Evolutionary conservation across 306 rosid genomes (phyloP), one percentile per base, ranked within the genome.

Genomic region (Lathyrus oleraceus): DNA sequence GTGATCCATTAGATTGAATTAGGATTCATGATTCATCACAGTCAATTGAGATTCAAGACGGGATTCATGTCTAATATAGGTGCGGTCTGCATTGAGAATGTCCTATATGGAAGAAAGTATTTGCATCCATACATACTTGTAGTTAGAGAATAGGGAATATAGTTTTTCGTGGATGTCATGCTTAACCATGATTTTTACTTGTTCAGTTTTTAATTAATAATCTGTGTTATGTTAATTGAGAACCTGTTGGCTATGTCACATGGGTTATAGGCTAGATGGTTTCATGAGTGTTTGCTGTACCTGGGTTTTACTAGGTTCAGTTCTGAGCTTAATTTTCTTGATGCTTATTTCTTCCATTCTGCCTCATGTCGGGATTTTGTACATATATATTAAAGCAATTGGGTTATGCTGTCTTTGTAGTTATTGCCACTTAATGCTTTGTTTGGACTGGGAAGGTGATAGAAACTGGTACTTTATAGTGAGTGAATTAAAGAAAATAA

Each of bases 391-490:
- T 9, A 9, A 44, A 10, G n/a, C 35, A 63, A n/a, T 30, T 30
- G 40, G 42, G 19, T 58, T 28, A 58, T 58, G 64, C 15, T 14
- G 64, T 58, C 39, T n/a, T 28, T 28, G 13, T 17, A 52, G 59
- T 52, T 20, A 4, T 52, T 20, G 60, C 23, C 60, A 53, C 6
- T 53, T 20, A 10, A 27, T 16, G 4, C 16, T 15, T 54, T 25
- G 28, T 45, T 60, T 47, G 42, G 49, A 61, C 42, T 72, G 36
- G 19, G 57, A 27, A 52, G 52, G 51, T 35, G 39, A 35, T 35
- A 35, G 39, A 35, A 2, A 35, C 39, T 2, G 10, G 39, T 35
- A 6, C 10, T 4, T 28, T 0, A 8, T 7, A 35, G 39, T 7
- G 39, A 35, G 10, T 8, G 39, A 35, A 35, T 35, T 7, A 35